Conservation (phyloP, 345 rosid species). For the Sonneratia caseolaris region DNA sequence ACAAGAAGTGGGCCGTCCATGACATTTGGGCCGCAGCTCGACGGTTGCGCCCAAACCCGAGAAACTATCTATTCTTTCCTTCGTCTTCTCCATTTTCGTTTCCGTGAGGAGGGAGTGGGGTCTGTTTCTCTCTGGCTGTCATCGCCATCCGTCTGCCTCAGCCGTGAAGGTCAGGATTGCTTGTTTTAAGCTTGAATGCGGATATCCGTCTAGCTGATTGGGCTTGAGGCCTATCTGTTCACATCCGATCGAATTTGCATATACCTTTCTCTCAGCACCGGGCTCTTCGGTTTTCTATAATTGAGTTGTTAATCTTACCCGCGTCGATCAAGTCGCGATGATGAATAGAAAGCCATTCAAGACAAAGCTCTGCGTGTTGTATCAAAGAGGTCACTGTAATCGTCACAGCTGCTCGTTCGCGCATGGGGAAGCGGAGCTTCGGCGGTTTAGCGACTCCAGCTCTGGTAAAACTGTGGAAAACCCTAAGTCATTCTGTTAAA, state of each 20-base stretch:
- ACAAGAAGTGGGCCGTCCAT: background rate
- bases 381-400: slow-evolving; percentile 57
- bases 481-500: background rate
- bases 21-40: background rate
- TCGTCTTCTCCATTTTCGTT: background rate
- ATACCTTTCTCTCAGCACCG: background rate
- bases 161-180: no score
- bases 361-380: slow-evolving; percentile 63
- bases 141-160: background rate
- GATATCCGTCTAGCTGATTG: background rate
- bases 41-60: background rate
- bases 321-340: slow-evolving; percentile 25
- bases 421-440: slow-evolving; percentile 82
- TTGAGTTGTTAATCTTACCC: background rate
- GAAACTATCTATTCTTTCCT: background rate
- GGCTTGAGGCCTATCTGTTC: background rate
- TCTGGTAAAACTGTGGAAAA: slow-evolving; percentile 31
- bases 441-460: slow-evolving; percentile 40
- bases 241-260: background rate
- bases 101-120: background rate
- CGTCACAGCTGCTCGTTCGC: slow-evolving; percentile 77
- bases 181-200: no score
- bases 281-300: background rate
- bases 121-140: background rate
- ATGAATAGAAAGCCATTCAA: slow-evolving; percentile 67